phyloP scores from a whole-genome alignment of 2,329 filamentous ascomycete species.

The Fusarium pseudocircinatum region DNA sequence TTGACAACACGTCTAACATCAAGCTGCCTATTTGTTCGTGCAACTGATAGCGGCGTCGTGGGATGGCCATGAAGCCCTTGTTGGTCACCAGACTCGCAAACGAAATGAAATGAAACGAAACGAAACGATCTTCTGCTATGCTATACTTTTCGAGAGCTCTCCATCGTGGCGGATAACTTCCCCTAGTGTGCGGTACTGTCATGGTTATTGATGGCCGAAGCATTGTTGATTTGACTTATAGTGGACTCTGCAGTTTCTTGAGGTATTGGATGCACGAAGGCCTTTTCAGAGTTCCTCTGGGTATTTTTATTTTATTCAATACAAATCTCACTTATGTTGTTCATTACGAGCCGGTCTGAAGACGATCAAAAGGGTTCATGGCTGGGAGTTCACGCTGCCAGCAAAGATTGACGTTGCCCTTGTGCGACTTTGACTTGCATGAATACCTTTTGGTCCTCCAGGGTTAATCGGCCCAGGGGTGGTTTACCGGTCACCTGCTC shows the following conservation, averaged over 20 bases:
- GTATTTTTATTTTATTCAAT: constrained; percentile 10
- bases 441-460: background rate
- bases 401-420: background rate
- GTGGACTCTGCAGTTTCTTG: constrained; percentile 2
- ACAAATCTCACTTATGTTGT: background rate
- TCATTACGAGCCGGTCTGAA: background rate
- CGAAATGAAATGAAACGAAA: background rate
- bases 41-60: constrained; percentile 41
- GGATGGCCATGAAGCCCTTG: constrained; percentile 39
- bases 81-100: constrained; percentile 42
- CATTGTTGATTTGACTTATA: constrained; percentile 21
- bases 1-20: constrained; percentile 38
- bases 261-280: constrained; percentile 1
- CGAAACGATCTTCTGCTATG: background rate
- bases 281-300: constrained; percentile 7
- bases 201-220: background rate
- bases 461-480: background rate
- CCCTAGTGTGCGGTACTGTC: constrained; percentile 1
- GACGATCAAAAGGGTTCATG: background rate
- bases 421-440: constrained; percentile 2
- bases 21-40: constrained; percentile 39
- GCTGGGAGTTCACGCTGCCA: background rate
- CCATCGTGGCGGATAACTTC: constrained; percentile 18
- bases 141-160: constrained; percentile 7
- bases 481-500: constrained; percentile 15